These are phyloP conservation scores for Aleurites moluccanus DNA, from an alignment of 441 rosid genomes.

Conservation along the genomic window DNA sequence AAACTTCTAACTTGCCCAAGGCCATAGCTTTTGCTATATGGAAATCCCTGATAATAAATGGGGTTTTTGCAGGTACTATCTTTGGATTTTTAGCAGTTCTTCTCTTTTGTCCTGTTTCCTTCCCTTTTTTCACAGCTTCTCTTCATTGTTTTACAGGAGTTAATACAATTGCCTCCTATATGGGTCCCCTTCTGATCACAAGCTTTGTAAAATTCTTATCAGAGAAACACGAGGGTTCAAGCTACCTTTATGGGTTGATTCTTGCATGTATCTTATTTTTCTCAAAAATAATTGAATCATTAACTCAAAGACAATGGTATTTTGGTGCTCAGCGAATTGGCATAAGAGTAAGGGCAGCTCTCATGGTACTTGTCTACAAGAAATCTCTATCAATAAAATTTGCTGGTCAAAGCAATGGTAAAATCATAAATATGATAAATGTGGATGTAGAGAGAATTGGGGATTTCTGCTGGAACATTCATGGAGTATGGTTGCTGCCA, in stretches of 20 bases:
- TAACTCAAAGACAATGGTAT: conserved; percentile 68
- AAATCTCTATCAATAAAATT: conserved; percentile 48
- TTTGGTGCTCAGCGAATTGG: conserved; percentile 73
- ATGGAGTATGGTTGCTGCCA: conserved; percentile 72
- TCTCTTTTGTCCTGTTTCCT: neutral
- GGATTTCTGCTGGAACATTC: conserved; percentile 61
- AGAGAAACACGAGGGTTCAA: conserved; percentile 35
- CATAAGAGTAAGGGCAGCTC: conserved; percentile 52
- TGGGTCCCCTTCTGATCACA: conserved; percentile 62
- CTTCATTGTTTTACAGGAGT: conserved; percentile 36
- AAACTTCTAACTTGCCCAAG: conserved; percentile 35
- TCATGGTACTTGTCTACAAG: conserved; percentile 53
- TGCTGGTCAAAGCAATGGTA: conserved; percentile 45
- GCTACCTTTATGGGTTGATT: conserved; percentile 43
- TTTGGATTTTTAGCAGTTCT: neutral
- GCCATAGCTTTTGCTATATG: conserved; percentile 42
- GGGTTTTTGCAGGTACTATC: conserved; percentile 52
- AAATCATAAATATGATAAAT: conserved; percentile 55
- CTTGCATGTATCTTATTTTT: conserved; percentile 59
- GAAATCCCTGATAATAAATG: conserved; percentile 53
- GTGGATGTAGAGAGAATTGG: conserved; percentile 72
- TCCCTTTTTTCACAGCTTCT: neutral
- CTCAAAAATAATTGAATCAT: conserved; percentile 59
- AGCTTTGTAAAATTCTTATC: conserved; percentile 61
- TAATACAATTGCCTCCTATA: conserved; percentile 59